Evolutionary conservation across 371 early-diverging fungal species (phyloP).

Genomic region (Apophysomyces elegans): DNA sequence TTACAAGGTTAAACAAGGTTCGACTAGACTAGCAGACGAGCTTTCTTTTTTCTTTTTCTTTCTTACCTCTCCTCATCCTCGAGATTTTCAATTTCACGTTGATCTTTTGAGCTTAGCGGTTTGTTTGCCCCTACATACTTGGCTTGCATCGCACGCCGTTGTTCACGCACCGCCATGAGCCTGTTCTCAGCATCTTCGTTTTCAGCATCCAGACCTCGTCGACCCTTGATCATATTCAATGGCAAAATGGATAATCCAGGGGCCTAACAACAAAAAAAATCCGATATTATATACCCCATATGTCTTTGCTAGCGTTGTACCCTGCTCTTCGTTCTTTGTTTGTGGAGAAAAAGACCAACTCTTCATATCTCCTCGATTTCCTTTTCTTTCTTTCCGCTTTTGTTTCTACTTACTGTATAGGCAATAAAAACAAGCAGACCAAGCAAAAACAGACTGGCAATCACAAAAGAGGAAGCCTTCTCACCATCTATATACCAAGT

Average conservation of each 20-base stretch:
- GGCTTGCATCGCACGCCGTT: slow-evolving; percentile 44
- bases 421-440: slow-evolving; percentile 48
- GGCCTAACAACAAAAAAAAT: slow-evolving; percentile 34
- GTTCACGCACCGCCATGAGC: slow-evolving; percentile 41
- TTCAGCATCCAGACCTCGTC: slow-evolving; percentile 39
- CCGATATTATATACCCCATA: no score
- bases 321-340: no score
- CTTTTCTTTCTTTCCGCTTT: no score
- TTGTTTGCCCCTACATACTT: slow-evolving; percentile 37
- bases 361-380: not conserved
- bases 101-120: slow-evolving; percentile 43
- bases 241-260: slow-evolving; percentile 62
- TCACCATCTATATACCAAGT: slow-evolving; percentile 35
- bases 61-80: slow-evolving; percentile 53
- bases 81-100: slow-evolving; percentile 48
- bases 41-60: not conserved
- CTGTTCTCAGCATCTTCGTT: slow-evolving; percentile 42
- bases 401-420: slow-evolving; percentile 43
- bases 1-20: not conserved
- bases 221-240: slow-evolving; percentile 51
- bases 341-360: not conserved
- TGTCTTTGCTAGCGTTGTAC: no score
- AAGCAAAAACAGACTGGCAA: slow-evolving; percentile 42
- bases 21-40: not conserved
- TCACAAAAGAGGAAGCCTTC: slow-evolving; percentile 45